phyloP scores from a whole-genome alignment of 1,284 basidiomycete genomes.

The Cryptococcus sp. region DNA sequence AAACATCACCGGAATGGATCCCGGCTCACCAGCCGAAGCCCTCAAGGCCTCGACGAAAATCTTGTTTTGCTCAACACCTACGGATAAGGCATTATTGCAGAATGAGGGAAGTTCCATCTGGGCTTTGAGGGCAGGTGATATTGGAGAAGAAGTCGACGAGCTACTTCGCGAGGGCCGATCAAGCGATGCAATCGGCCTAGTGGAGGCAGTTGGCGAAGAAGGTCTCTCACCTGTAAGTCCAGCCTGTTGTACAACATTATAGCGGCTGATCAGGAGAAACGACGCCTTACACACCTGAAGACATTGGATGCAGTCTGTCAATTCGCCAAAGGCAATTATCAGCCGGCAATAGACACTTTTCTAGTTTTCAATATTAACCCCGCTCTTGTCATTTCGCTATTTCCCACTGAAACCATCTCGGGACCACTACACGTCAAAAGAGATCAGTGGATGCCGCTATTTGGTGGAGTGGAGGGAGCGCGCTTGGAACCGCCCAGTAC shows the following conservation, averaged over 20 bases:
- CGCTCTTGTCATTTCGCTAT: constrained; percentile 86
- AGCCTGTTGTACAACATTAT: neutral
- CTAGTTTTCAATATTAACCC: constrained; percentile 86
- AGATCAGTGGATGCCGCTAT: constrained; percentile 73
- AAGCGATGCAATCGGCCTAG: constrained; percentile 71
- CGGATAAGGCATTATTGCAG: constrained; percentile 60
- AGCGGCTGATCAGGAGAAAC: constrained; percentile 4
- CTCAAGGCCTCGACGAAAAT: constrained; percentile 18
- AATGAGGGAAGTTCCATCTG: constrained; percentile 72
- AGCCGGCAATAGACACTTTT: constrained; percentile 75
- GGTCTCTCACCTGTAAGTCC: constrained; percentile 63
- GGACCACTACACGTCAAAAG: constrained; percentile 68
- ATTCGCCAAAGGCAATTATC: constrained; percentile 55
- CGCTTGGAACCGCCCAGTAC: constrained; percentile 33
- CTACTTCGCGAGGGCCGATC: constrained; percentile 69
- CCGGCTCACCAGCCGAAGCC: constrained; percentile 54
- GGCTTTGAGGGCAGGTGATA: constrained; percentile 65
- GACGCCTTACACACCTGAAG: constrained; percentile 57
- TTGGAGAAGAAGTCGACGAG: constrained; percentile 80
- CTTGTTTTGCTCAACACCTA: constrained; percentile 67
- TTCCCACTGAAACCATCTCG: constrained; percentile 67
- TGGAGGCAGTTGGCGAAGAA: constrained; percentile 62
- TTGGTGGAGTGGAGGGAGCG: constrained; percentile 64
- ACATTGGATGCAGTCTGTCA: constrained; percentile 70
- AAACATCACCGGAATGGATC: constrained; percentile 5